Base-by-base conservation (phyloP, 2,329 filamentous ascomycete species). In the Onygena corvina region DNA sequence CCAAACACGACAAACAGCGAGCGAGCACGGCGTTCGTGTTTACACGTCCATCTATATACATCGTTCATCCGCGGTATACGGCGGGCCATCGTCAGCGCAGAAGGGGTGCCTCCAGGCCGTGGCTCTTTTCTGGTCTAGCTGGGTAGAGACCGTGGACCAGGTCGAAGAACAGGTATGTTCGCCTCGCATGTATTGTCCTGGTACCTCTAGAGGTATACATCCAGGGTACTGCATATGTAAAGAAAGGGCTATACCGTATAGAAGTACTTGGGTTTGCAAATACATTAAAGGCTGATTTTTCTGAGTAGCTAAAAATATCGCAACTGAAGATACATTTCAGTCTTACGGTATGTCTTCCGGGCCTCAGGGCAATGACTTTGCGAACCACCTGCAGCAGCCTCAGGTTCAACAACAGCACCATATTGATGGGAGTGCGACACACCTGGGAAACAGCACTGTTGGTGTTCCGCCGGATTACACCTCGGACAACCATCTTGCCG, bases 401-500 rank as follows among this genome's bases (percentile, higher is more conserved):
- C 49, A 44, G 23, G 46, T 45, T 30, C 35, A 46, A 14, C 40
- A 38, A 5, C 47, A 49, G 18, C 47, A 49, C 1, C 52, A 49
- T 18, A 16, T 49, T n/a, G 20, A 48, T 12, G 46, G 47, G 47
- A 51, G 29, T 27, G 11, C 46, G 7, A 18, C 52, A 3, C 47
- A 49, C 35, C 18, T 48, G 9, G 38, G 33, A 14, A 53, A 27
- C 40, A 42, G 33, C 23, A 30, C 33, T 25, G 29, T 23, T 18
- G 49, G 46, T 4, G 46, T 49, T 4, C 30, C 47, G 3, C 20
- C 47, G 14, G 47, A 30, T 12, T 53, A 54, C 42, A 50, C 52
- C 29, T 42, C 47, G 4, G 52, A 54, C 16, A 68, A 67, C 45
- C 69, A 71, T 48, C 60, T 72, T 11, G 69, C 69, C 3, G 69